Percentiles rank a stretch among this genome's conserved stretches.
These are phyloP conservation scores for Diaporthe sp. DNA, from an alignment of 2,329 filamentous ascomycete genomes.

Conservation along the genomic window DNA sequence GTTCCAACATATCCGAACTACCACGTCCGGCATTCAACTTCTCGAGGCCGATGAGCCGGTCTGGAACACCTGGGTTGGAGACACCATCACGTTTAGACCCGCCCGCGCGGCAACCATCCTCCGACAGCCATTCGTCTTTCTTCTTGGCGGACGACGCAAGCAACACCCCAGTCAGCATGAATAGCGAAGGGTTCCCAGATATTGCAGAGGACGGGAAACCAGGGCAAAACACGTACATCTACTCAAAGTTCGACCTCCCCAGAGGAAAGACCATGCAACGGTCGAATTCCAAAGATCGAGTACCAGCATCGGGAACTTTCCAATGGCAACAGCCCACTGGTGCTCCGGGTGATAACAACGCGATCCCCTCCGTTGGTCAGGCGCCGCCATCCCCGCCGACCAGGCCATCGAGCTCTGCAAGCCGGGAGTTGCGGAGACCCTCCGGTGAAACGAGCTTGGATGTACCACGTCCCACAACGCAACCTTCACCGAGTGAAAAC, in stretches of 20 bases:
- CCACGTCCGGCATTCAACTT: slow-evolving; percentile 90
- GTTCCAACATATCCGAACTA: slow-evolving; percentile 80
- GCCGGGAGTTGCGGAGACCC: slow-evolving; percentile 44
- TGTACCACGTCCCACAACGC: slow-evolving; percentile 51
- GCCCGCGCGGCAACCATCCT: slow-evolving; percentile 71
- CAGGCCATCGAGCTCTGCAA: slow-evolving; percentile 67
- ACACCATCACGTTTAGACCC: slow-evolving; percentile 54
- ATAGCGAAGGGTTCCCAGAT: slow-evolving; percentile 74
- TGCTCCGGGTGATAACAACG: slow-evolving; percentile 54
- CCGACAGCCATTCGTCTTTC: slow-evolving; percentile 74
- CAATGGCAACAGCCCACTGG: slow-evolving; percentile 70
- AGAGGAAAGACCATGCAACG: slow-evolving; percentile 83
- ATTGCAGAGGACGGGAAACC: slow-evolving; percentile 58
- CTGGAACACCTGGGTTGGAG: slow-evolving; percentile 61
- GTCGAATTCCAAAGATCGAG: slow-evolving; percentile 68
- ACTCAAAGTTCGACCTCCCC: slow-evolving; percentile 86
- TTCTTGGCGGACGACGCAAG: slow-evolving; percentile 71
- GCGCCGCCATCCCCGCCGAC: slow-evolving; percentile 72
- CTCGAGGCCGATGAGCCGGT: slow-evolving; percentile 86
- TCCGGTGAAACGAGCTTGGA: slow-evolving; percentile 45
- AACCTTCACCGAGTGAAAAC: slow-evolving; percentile 56
- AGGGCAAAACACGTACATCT: slow-evolving; percentile 80
- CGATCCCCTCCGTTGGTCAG: slow-evolving; percentile 53
- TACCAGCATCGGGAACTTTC: slow-evolving; percentile 64
- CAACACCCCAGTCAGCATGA: slow-evolving; percentile 78